Evolutionary conservation across 2,329 filamentous ascomycete genomes (phyloP).

Genomic region (Colletotrichum chlorophyti): DNA sequence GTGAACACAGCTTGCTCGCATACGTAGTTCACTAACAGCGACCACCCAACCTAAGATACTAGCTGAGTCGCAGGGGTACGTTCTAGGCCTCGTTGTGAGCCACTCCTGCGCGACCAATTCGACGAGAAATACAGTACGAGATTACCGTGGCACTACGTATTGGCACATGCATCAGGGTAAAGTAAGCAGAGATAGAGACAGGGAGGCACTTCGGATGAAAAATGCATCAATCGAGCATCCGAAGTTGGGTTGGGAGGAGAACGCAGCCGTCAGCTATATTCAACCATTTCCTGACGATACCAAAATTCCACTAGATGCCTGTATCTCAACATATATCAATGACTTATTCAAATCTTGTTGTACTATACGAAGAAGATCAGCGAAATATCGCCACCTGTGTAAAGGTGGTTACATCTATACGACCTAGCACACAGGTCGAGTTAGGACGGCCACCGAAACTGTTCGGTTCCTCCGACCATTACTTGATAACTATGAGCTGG

Average conservation of each 20-base stretch:
- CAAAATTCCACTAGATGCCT: too few species aligned
- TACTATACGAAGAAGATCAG: too few species aligned
- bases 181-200: too few species aligned
- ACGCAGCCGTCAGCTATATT: too few species aligned
- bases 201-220: too few species aligned
- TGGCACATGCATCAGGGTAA: neutral
- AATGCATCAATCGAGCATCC: too few species aligned
- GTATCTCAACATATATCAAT: constrained; percentile 18
- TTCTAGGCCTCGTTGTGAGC: neutral
- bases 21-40: neutral
- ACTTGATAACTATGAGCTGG: neutral
- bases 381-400: constrained; percentile 9
- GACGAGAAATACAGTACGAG: constrained; percentile 27
- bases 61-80: too few species aligned
- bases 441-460: neutral
- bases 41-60: too few species aligned
- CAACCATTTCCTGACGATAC: too few species aligned
- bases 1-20: constrained; percentile 17
- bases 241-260: too few species aligned
- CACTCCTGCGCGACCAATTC: constrained; percentile 23
- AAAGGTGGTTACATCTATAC: too few species aligned
- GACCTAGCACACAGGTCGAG: too few species aligned
- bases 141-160: neutral
- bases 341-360: constrained; percentile 19
- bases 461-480: constrained; percentile 16